Evolutionary conservation across 371 early-diverging fungal genomes (phyloP), one percentile per base, ranked within the genome.

Genomic region (Syncephalastrum racemosum): DNA sequence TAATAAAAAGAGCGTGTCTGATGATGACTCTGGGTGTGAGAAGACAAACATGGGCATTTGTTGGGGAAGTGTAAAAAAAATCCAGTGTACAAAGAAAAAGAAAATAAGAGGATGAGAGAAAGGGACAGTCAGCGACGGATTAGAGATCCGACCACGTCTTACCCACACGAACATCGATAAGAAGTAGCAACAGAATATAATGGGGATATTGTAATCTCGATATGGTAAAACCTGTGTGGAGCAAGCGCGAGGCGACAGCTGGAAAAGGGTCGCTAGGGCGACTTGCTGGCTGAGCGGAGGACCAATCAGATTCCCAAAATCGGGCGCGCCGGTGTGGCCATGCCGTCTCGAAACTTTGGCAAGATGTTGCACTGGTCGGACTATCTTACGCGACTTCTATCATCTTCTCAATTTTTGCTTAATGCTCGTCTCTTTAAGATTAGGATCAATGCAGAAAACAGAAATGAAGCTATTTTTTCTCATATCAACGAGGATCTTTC

Each of bases 201-300:
- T 48, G 49, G 49, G 3, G 27, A 23, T 23, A 49, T 2, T 24
- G 15, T 49, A 4, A 16, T 16, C 51, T 23, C 39, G 12, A 39
- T 50, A n/a, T 50, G 54, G 54, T 16, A 25, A 54, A 54, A 54
- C 54, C 22, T 54, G 54, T 54, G 54, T 54, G 54, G 54, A 54
- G 54, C 54, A 54, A 42, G 54, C 10, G 23, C 23, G 16, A 16
- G 46, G 23, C 27, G 27, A 27, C 27, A 27, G 27, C 27, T 50
- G 18, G 8, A 27, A 16, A 18, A 50, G 15, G n/a, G 19, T 14
- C 20, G 19, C n/a, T 3, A 10, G 18, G 47, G 10, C 16, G 18
- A 50, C 31, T 18, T 15, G 19, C 16, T 39, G 31, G 13, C 13
- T 22, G 2, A 19, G 20, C 10, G 20, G 13, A 48, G 51, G 40